These are phyloP conservation scores for Chlorella sp. DNA, from an alignment of 139 green algal genomes.

Conservation along the genomic window DNA sequence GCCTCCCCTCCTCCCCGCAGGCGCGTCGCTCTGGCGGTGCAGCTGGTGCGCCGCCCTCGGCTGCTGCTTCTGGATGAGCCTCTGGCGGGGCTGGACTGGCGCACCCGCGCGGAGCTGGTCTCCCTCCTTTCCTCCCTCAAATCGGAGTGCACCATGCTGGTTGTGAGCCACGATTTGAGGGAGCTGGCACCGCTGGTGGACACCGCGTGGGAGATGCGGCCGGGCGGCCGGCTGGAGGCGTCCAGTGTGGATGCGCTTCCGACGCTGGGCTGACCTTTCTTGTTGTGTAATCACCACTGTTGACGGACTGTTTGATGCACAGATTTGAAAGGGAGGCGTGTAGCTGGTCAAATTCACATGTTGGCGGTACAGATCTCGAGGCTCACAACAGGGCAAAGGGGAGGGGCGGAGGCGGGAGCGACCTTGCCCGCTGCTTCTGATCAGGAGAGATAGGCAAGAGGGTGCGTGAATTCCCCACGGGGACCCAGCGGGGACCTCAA, in stretches of 20 bases:
- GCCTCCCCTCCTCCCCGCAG: background rate
- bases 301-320: too few species aligned
- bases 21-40: slow-evolving; percentile 87
- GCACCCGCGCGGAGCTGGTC: slow-evolving; percentile 57
- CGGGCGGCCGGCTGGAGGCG: slow-evolving; percentile 35
- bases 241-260: background rate
- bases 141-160: slow-evolving; percentile 83
- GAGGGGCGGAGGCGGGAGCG: too few species aligned
- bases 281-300: too few species aligned
- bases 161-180: slow-evolving; percentile 88
- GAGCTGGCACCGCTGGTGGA: slow-evolving; percentile 82
- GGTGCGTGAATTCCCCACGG: too few species aligned
- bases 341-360: too few species aligned
- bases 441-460: too few species aligned
- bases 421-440: too few species aligned
- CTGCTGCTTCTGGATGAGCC: slow-evolving; percentile 96
- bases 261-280: background rate
- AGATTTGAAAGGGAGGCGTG: too few species aligned
- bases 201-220: slow-evolving; percentile 53
- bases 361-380: too few species aligned
- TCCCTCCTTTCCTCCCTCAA: slow-evolving; percentile 63
- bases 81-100: slow-evolving; percentile 89
- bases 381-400: too few species aligned
- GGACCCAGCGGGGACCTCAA: too few species aligned
- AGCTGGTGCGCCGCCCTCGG: slow-evolving; percentile 72